phyloP scores from a whole-genome alignment of 1,139 yeast genomes.

The Candida labiduridarum region DNA sequence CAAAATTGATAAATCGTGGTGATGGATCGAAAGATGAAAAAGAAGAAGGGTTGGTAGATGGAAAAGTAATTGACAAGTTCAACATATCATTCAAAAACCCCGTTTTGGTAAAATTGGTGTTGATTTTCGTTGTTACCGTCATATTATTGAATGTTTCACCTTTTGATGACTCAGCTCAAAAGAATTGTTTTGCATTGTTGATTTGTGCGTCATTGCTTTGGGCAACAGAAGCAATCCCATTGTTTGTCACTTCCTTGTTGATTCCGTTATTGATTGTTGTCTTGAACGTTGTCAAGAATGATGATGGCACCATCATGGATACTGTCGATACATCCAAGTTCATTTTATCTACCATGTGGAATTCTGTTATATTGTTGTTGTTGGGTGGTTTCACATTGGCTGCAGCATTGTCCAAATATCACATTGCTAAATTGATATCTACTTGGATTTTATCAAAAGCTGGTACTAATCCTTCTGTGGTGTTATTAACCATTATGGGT shows the following conservation, averaged over 20 bases:
- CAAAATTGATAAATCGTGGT: constrained; percentile 18
- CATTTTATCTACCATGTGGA: constrained; percentile 69
- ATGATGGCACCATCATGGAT: constrained; percentile 54
- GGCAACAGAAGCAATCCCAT: constrained; percentile 75
- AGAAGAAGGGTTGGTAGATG: constrained; percentile 17
- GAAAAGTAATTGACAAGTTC: constrained; percentile 24
- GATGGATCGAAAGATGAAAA: constrained; percentile 20
- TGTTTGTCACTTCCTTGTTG: constrained; percentile 65
- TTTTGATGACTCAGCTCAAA: constrained; percentile 60
- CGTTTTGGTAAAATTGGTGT: constrained; percentile 45
- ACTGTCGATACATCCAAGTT: constrained; percentile 57
- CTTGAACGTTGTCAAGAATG: constrained; percentile 59
- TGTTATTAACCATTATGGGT: constrained; percentile 64
- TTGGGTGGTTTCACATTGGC: constrained; percentile 77
- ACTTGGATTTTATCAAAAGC: constrained; percentile 66
- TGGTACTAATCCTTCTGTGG: constrained; percentile 67
- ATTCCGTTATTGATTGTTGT: constrained; percentile 62
- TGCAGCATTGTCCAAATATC: constrained; percentile 70
- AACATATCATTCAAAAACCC: constrained; percentile 45
- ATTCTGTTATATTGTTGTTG: constrained; percentile 67
- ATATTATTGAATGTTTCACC: constrained; percentile 55
- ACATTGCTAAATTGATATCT: constrained; percentile 67
- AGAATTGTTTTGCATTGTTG: constrained; percentile 67
- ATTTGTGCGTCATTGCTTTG: constrained; percentile 71
- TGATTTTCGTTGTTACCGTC: constrained; percentile 49